Evolutionary conservation across 495 filamentous ascomycete species (phyloP).

Genomic region (Recurvomyces mirabilis): DNA sequence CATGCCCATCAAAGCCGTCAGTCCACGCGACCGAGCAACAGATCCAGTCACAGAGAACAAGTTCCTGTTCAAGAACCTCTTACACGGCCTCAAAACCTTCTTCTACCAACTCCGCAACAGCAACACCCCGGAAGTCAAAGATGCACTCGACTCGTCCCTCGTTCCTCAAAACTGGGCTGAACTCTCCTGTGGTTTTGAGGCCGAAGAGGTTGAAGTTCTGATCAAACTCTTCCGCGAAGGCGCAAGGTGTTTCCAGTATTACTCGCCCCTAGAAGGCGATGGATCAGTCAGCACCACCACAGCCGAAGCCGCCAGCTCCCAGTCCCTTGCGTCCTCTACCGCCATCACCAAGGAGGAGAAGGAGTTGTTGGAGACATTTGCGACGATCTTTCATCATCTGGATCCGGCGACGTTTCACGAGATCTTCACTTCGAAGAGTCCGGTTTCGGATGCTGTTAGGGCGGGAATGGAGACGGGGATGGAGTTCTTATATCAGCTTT

Average conservation of each 20-base stretch:
- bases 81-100: conserved; percentile 92
- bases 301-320: conserved; percentile 51
- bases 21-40: conserved; percentile 76
- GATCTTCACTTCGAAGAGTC: conserved; percentile 49
- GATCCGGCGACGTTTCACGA: conserved; percentile 98
- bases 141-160: conserved; percentile 56
- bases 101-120: conserved; percentile 89
- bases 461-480: conserved; percentile 65
- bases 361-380: conserved; percentile 93
- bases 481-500: conserved; percentile 90
- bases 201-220: conserved; percentile 92
- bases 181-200: conserved; percentile 91
- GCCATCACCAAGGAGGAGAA: conserved; percentile 93
- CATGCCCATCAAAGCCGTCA: conserved; percentile 90
- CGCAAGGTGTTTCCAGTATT: conserved; percentile 90
- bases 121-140: conserved; percentile 48
- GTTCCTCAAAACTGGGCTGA: conserved; percentile 89
- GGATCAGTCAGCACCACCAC: conserved; percentile 80
- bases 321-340: conserved; percentile 51
- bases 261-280: conserved; percentile 68
- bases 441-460: background rate
- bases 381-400: conserved; percentile 95
- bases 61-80: conserved; percentile 95
- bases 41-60: conserved; percentile 97
- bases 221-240: conserved; percentile 96